Conservation (phyloP, 2,329 filamentous ascomycete species). For the Sporothrix brasiliensis region DNA sequence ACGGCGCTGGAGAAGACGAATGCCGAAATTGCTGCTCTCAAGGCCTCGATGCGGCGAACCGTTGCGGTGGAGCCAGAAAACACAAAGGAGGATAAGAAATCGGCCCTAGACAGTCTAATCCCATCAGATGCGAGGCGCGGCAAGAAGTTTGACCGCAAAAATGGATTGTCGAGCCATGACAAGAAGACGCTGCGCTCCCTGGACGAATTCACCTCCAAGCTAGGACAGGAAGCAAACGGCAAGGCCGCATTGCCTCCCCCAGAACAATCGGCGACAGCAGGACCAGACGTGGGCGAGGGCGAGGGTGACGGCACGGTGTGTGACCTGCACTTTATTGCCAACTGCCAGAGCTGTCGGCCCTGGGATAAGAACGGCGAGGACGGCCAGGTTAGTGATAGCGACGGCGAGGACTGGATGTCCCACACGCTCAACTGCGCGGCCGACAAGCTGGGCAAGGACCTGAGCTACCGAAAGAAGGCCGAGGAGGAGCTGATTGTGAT, state of each 20-base stretch:
- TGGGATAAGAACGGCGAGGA: constrained; percentile 67
- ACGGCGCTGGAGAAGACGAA: constrained; percentile 70
- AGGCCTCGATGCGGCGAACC: constrained; percentile 77
- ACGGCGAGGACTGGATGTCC: constrained; percentile 78
- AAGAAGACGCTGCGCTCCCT: constrained; percentile 69
- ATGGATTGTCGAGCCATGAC: constrained; percentile 58
- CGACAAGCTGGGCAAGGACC: constrained; percentile 86
- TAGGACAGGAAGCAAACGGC: constrained; percentile 57
- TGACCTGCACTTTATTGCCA: constrained; percentile 92
- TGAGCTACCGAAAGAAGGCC: constrained; percentile 87
- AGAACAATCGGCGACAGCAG: constrained; percentile 33
- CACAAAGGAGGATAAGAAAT: constrained; percentile 60
- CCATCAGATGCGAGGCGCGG: constrained; percentile 70
- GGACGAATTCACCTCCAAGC: constrained; percentile 75
- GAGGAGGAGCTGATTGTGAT: constrained; percentile 92
- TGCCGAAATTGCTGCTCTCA: constrained; percentile 77
- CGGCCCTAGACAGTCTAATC: constrained; percentile 72
- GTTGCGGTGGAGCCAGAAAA: constrained; percentile 54
- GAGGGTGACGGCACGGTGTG: constrained; percentile 57
- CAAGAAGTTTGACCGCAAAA: constrained; percentile 64
- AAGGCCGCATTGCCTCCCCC: neutral
- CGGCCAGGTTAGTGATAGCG: constrained; percentile 55
- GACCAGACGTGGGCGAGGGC: constrained; percentile 34
- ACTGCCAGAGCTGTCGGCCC: constrained; percentile 86
- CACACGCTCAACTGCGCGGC: constrained; percentile 85